Evolutionary conservation across 208 protist species (phyloP), one percentile per base, ranked within the genome.

Genomic region (Balamuthia mandrillaris): DNA sequence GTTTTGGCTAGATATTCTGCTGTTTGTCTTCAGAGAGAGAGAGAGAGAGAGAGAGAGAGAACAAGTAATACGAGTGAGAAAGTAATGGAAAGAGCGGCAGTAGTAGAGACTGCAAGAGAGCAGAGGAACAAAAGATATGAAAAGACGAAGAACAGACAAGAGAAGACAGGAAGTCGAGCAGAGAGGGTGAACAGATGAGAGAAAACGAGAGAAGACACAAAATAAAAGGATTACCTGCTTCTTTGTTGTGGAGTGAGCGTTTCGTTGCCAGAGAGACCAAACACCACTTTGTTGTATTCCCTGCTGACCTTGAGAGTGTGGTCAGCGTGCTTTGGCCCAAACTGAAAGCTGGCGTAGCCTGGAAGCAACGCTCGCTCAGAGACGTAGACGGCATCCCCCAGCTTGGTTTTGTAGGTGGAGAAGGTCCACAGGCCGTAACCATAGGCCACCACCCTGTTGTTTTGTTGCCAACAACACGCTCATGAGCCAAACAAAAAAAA

Each of bases 321-420:
- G 41, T 49, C 47, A 29, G 45, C 70, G 24, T 79, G 47, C 2
- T 79, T 49, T 16, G 41, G 6, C 31, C 70, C 70, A 21, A 79
- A 79, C 9, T 79, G 70, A 1, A 49, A 60, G 70, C 58, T 49
- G 6, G 70, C 70, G 45, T 79, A 49, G n/a, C 47, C 58, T 1
- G 70, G 70, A 0, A 79, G 45, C 18, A 79, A 49, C 16, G 70
- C 70, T 31, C 58, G 52, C 70, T 79, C 70, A 7, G 70, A 79
- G 45, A 79, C 47, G 18, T 79, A 79, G n/a, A n/a, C n/a, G n/a
- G n/a, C n/a, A n/a, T n/a, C n/a, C n/a, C n/a, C n/a, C n/a, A n/a
- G n/a, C n/a, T n/a, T n/a, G n/a, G n/a, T n/a, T n/a, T n/a, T n/a
- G n/a, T n/a, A n/a, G n/a, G n/a, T n/a, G n/a, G n/a, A n/a, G n/a